A percentile compares a stretch with the other conserved stretches of the same genome.
These are phyloP conservation scores for Euphorbia pulcherrima DNA, from an alignment of 345 rosid genomes.

Conservation along the genomic window DNA sequence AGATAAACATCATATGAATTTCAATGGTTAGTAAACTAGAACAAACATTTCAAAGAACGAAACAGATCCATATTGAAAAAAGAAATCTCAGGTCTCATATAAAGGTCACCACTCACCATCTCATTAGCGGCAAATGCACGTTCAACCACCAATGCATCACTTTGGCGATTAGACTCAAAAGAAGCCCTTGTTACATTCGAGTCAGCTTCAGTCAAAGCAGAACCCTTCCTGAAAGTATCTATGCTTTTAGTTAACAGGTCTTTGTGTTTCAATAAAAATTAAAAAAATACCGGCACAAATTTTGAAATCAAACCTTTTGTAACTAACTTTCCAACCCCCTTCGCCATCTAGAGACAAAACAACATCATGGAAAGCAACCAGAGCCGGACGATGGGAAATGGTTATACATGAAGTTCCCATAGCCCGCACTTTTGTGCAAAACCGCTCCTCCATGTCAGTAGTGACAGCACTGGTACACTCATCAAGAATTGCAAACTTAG, in stretches of 20 bases:
- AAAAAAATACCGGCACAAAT: neutral
- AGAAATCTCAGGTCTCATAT: constrained; percentile 7
- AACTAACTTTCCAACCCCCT: constrained; percentile 85
- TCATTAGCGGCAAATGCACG: constrained; percentile 66
- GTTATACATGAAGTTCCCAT: constrained; percentile 99
- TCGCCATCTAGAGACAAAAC: constrained; percentile 95
- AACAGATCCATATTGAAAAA: constrained; percentile 5
- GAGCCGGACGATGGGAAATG: constrained; percentile 96
- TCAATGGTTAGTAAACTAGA: constrained; percentile 15
- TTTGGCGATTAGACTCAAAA: constrained; percentile 64
- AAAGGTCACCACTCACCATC: constrained; percentile 61
- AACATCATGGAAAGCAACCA: constrained; percentile 95
- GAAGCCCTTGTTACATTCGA: constrained; percentile 34
- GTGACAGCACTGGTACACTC: constrained; percentile 99
- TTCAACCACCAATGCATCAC: constrained; percentile 86
- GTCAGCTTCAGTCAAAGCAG: constrained; percentile 43
- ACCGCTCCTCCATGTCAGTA: constrained; percentile 98
- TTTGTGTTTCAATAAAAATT: constrained; percentile 8
- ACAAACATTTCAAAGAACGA: neutral
- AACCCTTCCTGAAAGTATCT: constrained; percentile 59
- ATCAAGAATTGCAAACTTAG: constrained; percentile 99
- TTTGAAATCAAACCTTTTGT: constrained; percentile 59
- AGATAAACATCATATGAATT: constrained; percentile 25
- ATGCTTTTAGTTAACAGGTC: constrained; percentile 17
- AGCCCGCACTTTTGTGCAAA: constrained; percentile 92